These are phyloP conservation scores for Phytophthora tentaculata DNA, from an alignment of 352 stramenopile species.

Conservation along the genomic window DNA sequence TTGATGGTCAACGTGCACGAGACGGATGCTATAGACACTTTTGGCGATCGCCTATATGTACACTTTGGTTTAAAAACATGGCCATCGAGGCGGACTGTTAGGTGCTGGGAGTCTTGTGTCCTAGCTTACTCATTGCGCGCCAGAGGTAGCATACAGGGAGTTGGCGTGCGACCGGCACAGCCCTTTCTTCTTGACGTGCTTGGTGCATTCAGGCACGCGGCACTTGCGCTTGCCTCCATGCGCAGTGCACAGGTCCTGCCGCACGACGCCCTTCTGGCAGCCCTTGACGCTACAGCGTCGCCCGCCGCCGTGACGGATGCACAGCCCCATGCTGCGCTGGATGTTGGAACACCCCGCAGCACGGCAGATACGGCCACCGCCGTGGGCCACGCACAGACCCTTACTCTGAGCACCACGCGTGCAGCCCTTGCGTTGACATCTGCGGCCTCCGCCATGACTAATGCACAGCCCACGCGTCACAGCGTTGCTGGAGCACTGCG, in stretches of 20 bases:
- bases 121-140: conserved; percentile 32
- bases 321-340: conserved; percentile 87
- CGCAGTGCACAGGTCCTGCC: conserved; percentile 86
- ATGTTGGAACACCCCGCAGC: conserved; percentile 85
- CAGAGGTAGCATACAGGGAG: conserved; percentile 45
- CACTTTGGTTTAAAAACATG: conserved; percentile 31
- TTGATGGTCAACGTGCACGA: not conserved
- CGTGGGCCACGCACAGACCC: conserved; percentile 84
- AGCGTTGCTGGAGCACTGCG: conserved; percentile 75
- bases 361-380: conserved; percentile 81
- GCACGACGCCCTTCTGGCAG: conserved; percentile 87
- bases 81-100: not conserved
- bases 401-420: conserved; percentile 84
- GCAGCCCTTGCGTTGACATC: conserved; percentile 85
- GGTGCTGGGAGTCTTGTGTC: not conserved
- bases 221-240: conserved; percentile 89
- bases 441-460: conserved; percentile 76
- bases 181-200: conserved; percentile 89
- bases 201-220: conserved; percentile 78
- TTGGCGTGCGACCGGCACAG: conserved; percentile 82
- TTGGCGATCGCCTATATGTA: conserved; percentile 26
- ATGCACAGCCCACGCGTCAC: conserved; percentile 86
- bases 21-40: conserved; percentile 11
- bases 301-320: conserved; percentile 87
- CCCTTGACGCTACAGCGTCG: conserved; percentile 82